Evolutionary conservation across 129 eudicot species (phyloP).

Genomic region (Centella asiatica): DNA sequence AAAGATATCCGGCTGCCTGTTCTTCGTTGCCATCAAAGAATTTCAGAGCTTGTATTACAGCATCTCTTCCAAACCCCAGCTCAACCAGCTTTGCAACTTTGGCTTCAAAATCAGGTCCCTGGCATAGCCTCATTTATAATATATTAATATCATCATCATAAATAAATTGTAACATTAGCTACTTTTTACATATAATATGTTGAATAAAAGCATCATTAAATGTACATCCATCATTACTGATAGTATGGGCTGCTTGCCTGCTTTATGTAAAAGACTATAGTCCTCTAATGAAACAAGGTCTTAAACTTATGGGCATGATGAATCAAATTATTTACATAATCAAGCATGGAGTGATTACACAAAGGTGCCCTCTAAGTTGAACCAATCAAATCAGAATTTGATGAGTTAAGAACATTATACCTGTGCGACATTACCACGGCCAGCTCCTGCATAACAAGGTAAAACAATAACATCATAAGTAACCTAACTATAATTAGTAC

Average conservation of each 20-base stretch:
- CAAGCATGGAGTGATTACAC: not conserved
- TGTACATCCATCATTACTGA: not conserved
- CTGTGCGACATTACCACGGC: constrained; percentile 27
- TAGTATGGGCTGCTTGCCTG: not conserved
- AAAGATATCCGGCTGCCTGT: constrained; percentile 82
- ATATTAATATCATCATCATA: not conserved
- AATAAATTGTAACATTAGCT: no score
- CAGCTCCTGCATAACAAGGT: constrained; percentile 34
- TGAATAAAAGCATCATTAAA: not conserved
- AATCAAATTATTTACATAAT: not conserved
- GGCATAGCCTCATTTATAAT: no score
- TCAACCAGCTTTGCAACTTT: constrained; percentile 82
- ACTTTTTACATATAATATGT: not conserved
- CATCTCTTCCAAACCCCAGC: constrained; percentile 80
- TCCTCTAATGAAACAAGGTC: not conserved
- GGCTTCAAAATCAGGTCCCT: constrained; percentile 91
- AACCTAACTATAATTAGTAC: not conserved
- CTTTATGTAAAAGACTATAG: no score
- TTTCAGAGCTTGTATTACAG: constrained; percentile 65
- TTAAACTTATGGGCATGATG: not conserved
- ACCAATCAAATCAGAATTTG: not conserved
- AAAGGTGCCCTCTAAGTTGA: not conserved
- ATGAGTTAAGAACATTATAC: constrained; percentile 14
- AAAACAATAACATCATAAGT: not conserved
- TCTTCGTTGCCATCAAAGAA: constrained; percentile 82